Percentiles rank a stretch among this genome's conserved stretches.
phyloP scores from a whole-genome alignment of 345 rosid species.

The Stellera chamaejasme region DNA sequence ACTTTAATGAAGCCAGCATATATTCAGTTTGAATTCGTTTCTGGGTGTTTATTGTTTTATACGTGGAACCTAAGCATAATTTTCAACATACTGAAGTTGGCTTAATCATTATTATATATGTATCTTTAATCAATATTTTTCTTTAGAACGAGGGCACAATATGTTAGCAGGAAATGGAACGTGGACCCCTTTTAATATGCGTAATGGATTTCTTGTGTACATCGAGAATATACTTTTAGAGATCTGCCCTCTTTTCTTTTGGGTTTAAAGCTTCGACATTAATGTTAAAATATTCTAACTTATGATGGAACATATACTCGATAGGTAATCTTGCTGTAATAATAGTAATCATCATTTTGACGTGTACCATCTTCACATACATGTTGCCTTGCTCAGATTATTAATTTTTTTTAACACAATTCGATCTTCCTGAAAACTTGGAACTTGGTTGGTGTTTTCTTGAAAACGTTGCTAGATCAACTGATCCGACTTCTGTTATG shows the following conservation, averaged over 20 bases:
- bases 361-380: too few species aligned
- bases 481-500: neutral
- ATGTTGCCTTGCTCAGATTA: too few species aligned
- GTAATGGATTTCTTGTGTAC: neutral
- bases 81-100: slow-evolving; percentile 1
- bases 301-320: too few species aligned
- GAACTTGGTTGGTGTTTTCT: too few species aligned
- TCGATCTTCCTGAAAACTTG: too few species aligned
- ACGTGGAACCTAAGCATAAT: neutral
- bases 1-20: neutral
- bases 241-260: neutral
- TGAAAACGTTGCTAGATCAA: too few species aligned
- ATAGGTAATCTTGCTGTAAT: too few species aligned
- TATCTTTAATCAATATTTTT: slow-evolving; percentile 6
- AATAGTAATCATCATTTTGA: too few species aligned
- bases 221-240: slow-evolving; percentile 3
- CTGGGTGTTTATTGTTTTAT: neutral
- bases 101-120: slow-evolving; percentile 4
- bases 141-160: slow-evolving; percentile 3
- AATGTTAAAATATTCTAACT: too few species aligned
- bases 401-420: too few species aligned
- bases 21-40: neutral
- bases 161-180: neutral
- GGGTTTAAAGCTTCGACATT: too few species aligned
- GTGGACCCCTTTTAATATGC: slow-evolving; percentile 1